A percentile compares a stretch with the other conserved stretches of the same genome.
Conservation (phyloP, 2,329 filamentous ascomycete genomes). For the Scorias spongiosa region DNA sequence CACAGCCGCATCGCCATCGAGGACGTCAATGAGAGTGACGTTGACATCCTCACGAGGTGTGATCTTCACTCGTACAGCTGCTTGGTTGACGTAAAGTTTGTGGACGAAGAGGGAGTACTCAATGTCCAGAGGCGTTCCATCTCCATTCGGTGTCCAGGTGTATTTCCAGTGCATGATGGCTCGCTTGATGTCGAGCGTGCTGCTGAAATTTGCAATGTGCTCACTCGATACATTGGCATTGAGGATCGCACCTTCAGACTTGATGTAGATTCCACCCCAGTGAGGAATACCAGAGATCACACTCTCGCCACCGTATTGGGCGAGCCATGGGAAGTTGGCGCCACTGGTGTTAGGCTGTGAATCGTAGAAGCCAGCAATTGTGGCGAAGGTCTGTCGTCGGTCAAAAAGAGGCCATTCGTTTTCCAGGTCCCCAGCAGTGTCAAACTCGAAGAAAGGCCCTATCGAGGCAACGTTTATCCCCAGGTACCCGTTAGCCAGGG, state of each 20-base stretch:
- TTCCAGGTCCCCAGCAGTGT: conserved; percentile 40
- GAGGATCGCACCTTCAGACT: conserved; percentile 39
- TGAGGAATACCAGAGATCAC: conserved; percentile 59
- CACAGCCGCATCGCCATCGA: conserved; percentile 55
- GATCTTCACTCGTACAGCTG: conserved; percentile 44
- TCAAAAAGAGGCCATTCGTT: conserved; percentile 53
- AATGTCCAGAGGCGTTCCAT: conserved; percentile 37
- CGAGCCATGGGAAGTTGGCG: conserved; percentile 52
- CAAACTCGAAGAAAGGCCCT: conserved; percentile 48
- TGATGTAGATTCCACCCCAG: conserved; percentile 45
- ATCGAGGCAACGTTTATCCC: conserved; percentile 48
- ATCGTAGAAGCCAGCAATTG: conserved; percentile 53
- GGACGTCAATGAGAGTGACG: conserved; percentile 47
- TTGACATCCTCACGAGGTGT: conserved; percentile 38
- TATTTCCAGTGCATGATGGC: conserved; percentile 51
- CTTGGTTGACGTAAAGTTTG: conserved; percentile 47
- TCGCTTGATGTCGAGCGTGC: conserved; percentile 47
- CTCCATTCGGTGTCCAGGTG: conserved; percentile 43
- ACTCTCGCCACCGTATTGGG: conserved; percentile 54
- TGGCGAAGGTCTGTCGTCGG: conserved; percentile 48
- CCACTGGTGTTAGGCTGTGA: conserved; percentile 42
- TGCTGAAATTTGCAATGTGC: conserved; percentile 45
- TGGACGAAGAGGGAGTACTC: conserved; percentile 52
- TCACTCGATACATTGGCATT: conserved; percentile 44
- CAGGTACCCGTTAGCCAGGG: conserved; percentile 48